Percentiles rank a stretch among this genome's conserved stretches.
These are phyloP conservation scores for Chytriomyces confervae DNA, from an alignment of 192 early-diverging fungal species.

Conservation along the genomic window DNA sequence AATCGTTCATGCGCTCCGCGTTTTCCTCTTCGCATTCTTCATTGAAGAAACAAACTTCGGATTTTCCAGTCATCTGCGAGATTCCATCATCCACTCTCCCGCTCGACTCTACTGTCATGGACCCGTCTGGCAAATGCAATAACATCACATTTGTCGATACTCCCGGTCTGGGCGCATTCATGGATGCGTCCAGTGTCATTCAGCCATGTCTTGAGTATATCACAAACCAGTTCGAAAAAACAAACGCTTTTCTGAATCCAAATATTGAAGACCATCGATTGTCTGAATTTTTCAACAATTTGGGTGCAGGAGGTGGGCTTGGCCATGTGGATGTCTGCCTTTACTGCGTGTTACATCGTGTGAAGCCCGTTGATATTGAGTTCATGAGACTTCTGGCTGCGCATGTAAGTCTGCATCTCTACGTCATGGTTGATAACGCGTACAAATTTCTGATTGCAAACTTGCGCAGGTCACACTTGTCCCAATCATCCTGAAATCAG, in stretches of 20 bases:
- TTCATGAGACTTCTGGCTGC: constrained; percentile 65
- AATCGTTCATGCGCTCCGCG: constrained; percentile 30
- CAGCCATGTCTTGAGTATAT: constrained; percentile 46
- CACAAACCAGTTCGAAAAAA: constrained; percentile 40
- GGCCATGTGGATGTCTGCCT: constrained; percentile 52
- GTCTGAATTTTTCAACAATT: constrained; percentile 23
- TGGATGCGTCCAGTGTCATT: constrained; percentile 50
- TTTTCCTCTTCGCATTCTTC: constrained; percentile 25
- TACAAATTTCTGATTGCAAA: too few species aligned
- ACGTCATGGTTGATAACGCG: neutral
- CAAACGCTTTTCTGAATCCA: constrained; percentile 42
- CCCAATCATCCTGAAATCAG: constrained; percentile 72
- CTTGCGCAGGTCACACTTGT: constrained; percentile 52
- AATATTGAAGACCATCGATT: neutral
- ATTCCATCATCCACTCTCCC: constrained; percentile 45
- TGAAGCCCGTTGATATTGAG: constrained; percentile 77
- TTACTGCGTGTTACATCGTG: constrained; percentile 58
- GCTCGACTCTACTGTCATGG: neutral
- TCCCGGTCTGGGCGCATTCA: constrained; percentile 49
- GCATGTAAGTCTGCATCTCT: neutral
- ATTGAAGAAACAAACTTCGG: neutral
- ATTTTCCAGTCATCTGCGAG: constrained; percentile 18
- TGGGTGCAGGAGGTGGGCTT: constrained; percentile 42
- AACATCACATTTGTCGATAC: constrained; percentile 56
- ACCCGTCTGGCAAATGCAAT: constrained; percentile 29